phyloP scores from a whole-genome alignment of 257 asterid genomes.

The Penstemon davidsonii region DNA sequence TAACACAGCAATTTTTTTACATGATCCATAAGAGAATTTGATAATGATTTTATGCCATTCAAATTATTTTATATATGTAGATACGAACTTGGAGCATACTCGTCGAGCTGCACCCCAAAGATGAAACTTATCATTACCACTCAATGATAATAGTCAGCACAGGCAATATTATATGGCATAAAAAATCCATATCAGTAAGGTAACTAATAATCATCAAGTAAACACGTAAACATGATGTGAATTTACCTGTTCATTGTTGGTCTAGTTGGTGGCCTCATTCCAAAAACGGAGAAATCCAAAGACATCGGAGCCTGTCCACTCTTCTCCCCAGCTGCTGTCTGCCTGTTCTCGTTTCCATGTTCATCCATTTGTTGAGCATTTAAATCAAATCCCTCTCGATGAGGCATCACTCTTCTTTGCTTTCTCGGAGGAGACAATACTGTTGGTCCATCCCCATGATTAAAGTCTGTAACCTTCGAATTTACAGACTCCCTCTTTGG shows the following conservation, averaged over 20 bases:
- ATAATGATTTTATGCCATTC: not conserved
- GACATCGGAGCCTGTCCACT: constrained; percentile 84
- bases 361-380: constrained; percentile 51
- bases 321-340: constrained; percentile 62
- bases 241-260: constrained; percentile 92
- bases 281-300: constrained; percentile 87
- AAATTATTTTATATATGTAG: not conserved
- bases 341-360: constrained; percentile 60
- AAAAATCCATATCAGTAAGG: constrained; percentile 11
- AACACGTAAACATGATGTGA: constrained; percentile 12
- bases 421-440: constrained; percentile 96
- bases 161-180: not conserved
- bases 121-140: not conserved
- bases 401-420: constrained; percentile 90
- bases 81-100: not conserved
- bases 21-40: too few species aligned
- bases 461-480: constrained; percentile 58
- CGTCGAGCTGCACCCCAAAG: not conserved
- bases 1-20: too few species aligned
- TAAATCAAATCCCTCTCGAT: constrained; percentile 73
- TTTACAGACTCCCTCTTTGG: constrained; percentile 65
- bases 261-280: constrained; percentile 72
- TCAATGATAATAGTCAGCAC: not conserved
- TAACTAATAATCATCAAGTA: constrained; percentile 23
- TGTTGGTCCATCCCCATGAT: constrained; percentile 70